Evolutionary conservation across 768 basidiomycete species (phyloP), one percentile per base, ranked within the genome.

Genomic region (Mycena crocata): DNA sequence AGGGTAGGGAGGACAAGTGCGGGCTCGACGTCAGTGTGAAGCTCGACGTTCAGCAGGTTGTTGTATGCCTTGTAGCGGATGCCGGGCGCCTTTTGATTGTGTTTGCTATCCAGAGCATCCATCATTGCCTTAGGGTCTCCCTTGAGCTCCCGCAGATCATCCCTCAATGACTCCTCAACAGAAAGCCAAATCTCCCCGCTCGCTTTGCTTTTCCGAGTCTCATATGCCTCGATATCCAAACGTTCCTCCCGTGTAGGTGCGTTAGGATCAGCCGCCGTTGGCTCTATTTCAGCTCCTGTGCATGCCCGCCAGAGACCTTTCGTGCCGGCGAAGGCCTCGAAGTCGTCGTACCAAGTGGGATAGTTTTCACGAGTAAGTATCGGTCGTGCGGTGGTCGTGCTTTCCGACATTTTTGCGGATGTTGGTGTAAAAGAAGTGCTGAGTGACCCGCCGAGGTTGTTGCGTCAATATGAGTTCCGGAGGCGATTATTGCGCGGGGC

Each of bases 401-500:
- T 48, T 21, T 55, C 54, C 15, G 46, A 42, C 54, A 64, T n/a
- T 62, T 52, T 31, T 45, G 30, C 7, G 48, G 6, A 26, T 24
- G 35, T 7, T 39, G 26, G 14, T 50, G 34, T 13, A 40, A 28
- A 15, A 17, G 19, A 40, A 6, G 13, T 45, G 23, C 21, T 9
- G 55, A 42, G 21, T 31, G 30, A 19, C 32, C 31, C 31, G 35
- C 24, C 26, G 14, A 13, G 34, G 46, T 60, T 17, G 5, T 19
- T 7, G 12, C 15, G 34, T 35, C 21, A 49, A 42, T 35, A 23
- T n/a, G 39, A 48, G 40, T n/a, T 63, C 34, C 52, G 19, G 54
- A 56, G 62, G 54, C 44, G 44, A 64, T 46, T 56, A 49, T 55
- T 46, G 32, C 51, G 50, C 50, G 15, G 24, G 61, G 62, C 62